Evolutionary conservation across 805 yeast species (phyloP), one percentile per base, ranked within the genome.

Genomic region (Scheffersomyces ergatensis): DNA sequence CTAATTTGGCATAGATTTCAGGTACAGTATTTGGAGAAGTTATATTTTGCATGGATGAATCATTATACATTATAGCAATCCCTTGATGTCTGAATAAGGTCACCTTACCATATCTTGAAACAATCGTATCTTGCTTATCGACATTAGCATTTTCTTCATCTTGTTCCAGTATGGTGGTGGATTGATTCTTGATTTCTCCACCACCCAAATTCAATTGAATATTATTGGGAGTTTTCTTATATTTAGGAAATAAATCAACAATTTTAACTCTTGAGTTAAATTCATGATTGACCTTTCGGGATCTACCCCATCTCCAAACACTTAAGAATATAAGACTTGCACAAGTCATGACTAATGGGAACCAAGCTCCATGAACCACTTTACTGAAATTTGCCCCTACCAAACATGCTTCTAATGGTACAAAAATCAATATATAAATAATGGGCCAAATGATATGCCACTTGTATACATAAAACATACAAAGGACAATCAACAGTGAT

Each of bases 361-460:
- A 77, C 85, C 84, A 79, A 1, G 83, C 85, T 27, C 83, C 85
- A 45, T 74, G 76, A 0, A 74, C 70, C 2, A 79, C 70, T 53
- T 79, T 79, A 48, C 64, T 69, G 47, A 76, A 47, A 40, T 76
- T 78, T 3, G 82, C 69, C 38, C 68, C 57, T n/a, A 78, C 64
- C 49, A 77, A 57, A 32, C 67, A 54, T 31, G 62, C 47, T 48
- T 79, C 84, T 25, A 79, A 58, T 0, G 80, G 68, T 6, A 73
- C 65, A 48, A 77, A 77, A 3, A 65, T 47, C 18, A 64, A 34
- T 24, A 67, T 54, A 47, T 65, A 72, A 4, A 58, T 33, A 1
- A 69, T 27, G 2, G 72, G 63, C 42, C 69, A 44, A 18, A 67
- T 40, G 40, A 69, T 49, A 45, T 66, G 57, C 36, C 54, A 50